Evolutionary conservation across 2,329 filamentous ascomycete genomes (phyloP), one percentile per base, ranked within the genome.

Genomic region (Nannizziopsis arthrosporioides): DNA sequence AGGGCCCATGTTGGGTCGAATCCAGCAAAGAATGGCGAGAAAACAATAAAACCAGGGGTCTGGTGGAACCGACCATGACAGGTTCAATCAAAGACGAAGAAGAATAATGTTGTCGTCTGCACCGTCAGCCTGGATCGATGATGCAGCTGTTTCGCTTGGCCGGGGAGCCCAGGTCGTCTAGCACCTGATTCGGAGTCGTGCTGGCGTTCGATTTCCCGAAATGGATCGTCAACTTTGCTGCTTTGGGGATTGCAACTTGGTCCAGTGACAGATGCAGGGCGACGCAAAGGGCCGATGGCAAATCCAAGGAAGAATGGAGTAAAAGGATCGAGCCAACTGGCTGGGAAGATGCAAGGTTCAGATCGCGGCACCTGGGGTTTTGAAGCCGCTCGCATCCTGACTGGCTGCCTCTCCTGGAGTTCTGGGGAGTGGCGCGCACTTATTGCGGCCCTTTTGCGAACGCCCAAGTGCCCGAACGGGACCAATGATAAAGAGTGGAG

Each of bases 91-190:
- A n/a, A n/a, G n/a, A n/a, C n/a, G n/a, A n/a, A n/a, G n/a, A 30
- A 45, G 17, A 5, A 31, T 2, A 45, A 15, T 10, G 7, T 30
- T n/a, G 47, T 43, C 35, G 42, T 18, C 31, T 9, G 15, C 41
- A 18, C 49, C 49, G 45, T 42, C 45, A 45, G 49, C 19, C 49
- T 48, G 49, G 49, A 51, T 51, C 49, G 42, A 42, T 48, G 40
- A 38, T 43, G 47, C 47, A 43, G 8, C 18, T 38, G 30, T 40
- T 27, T 49, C 42, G 47, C 47, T 44, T 44, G 42, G 47, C n/a
- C 39, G 22, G 18, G 15, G 36, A n/a, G 27, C 37, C 30, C 35
- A 36, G 36, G 15, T 30, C 35, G 45, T 8, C 44, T 22, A 46
- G 37, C 41, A 44, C 30, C 38, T 22, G 30, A 36, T 47, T 47